Evolutionary conservation across 176 grass and related monocot genomes (phyloP).

Genomic region (Thalia dealbata): DNA sequence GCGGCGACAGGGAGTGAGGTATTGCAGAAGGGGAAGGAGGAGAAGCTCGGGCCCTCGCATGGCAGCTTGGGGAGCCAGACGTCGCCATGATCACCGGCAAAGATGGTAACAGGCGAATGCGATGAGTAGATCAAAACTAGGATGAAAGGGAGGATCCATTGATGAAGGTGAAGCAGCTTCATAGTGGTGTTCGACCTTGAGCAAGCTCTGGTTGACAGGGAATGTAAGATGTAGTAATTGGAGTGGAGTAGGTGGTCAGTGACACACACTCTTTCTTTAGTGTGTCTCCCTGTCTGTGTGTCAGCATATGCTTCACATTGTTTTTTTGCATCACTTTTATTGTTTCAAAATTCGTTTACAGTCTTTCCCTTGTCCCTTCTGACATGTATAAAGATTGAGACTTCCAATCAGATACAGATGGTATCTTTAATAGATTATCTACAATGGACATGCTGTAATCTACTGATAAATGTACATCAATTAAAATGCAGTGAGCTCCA

Average conservation of each 20-base stretch:
- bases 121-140: neutral
- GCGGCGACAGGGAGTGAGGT: constrained; percentile 40
- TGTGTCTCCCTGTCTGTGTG: neutral
- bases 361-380: neutral
- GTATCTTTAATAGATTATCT: too few relatives aligned
- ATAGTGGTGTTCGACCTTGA: neutral
- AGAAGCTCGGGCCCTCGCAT: constrained; percentile 22
- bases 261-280: too few relatives aligned
- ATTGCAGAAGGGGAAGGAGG: constrained; percentile 57
- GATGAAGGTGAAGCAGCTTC: neutral
- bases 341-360: neutral
- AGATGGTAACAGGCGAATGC: neutral
- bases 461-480: neutral
- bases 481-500: too few relatives aligned
- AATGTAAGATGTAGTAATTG: neutral
- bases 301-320: neutral
- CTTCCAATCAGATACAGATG: too few relatives aligned
- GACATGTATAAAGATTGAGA: too few relatives aligned
- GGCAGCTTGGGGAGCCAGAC: constrained; percentile 19
- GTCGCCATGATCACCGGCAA: neutral
- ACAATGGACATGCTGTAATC: too few relatives aligned
- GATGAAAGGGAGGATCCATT: neutral
- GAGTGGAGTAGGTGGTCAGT: neutral
- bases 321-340: neutral
- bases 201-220: neutral